Percentiles rank a stretch among this genome's conserved stretches.
These are phyloP conservation scores for Skeletonema menzelii DNA, from an alignment of 108 stramenopile species.

Conservation along the genomic window DNA sequence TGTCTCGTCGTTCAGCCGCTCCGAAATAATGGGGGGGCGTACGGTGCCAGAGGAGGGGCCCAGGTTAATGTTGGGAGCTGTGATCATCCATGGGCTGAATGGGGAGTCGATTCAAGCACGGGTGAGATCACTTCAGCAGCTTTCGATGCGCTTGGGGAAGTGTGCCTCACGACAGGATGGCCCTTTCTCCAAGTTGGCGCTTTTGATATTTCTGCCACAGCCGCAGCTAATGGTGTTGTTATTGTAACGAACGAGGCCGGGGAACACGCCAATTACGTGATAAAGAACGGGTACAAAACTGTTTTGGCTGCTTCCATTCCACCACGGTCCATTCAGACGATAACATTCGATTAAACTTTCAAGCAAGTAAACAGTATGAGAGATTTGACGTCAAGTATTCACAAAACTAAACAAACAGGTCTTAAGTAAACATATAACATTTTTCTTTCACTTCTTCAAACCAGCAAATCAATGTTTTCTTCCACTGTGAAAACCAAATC, in stretches of 20 bases:
- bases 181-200: conserved; percentile 87
- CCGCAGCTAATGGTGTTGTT: conserved; percentile 50
- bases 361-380: no score
- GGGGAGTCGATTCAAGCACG: conserved; percentile 46
- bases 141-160: conserved; percentile 49
- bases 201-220: conserved; percentile 57
- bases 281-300: conserved; percentile 52
- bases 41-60: conserved; percentile 72
- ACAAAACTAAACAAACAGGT: background rate
- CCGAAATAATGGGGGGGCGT: conserved; percentile 75
- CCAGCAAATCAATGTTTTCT: background rate
- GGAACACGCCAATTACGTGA: conserved; percentile 71
- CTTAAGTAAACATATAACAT: background rate
- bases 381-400: no score
- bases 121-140: conserved; percentile 67
- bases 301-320: conserved; percentile 77
- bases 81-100: conserved; percentile 50
- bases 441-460: background rate
- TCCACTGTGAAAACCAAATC: background rate
- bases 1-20: conserved; percentile 57
- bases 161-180: conserved; percentile 91
- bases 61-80: conserved; percentile 70
- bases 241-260: conserved; percentile 78
- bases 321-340: conserved; percentile 80
- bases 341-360: conserved; percentile 19